Percentiles rank a stretch among this genome's conserved stretches.
These are phyloP conservation scores for Dictyostelium capitatum DNA, from an alignment of 78 protist genomes.

Conservation along the genomic window DNA sequence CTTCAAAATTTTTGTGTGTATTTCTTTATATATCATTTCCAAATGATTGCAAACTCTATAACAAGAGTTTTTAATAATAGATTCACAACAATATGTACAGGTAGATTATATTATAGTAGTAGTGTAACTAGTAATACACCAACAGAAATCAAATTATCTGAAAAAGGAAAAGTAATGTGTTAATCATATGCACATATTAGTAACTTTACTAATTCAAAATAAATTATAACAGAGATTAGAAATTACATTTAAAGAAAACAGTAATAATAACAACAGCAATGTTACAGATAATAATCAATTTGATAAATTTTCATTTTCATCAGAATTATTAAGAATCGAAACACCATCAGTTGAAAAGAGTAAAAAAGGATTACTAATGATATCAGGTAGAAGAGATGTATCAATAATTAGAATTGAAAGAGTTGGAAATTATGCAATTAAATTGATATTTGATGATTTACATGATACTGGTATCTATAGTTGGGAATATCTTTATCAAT, in stretches of 20 bases:
- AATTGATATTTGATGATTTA: conserved; percentile 50
- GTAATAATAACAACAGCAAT: not conserved
- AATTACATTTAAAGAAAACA: not conserved
- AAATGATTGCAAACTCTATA: conserved; percentile 2
- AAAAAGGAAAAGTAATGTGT: conserved; percentile 21
- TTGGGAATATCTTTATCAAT: conserved; percentile 29
- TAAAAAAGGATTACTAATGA: not conserved
- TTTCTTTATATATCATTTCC: not conserved
- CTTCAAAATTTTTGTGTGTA: not conserved
- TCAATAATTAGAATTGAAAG: conserved; percentile 25
- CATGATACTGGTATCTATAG: conserved; percentile 65
- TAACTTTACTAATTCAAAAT: not conserved
- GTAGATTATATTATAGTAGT: too few species aligned
- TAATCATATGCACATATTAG: not conserved
- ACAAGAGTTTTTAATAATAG: not conserved
- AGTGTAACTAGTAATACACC: too few species aligned
- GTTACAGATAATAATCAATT: not conserved
- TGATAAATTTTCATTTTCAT: conserved; percentile 30
- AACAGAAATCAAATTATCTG: conserved; percentile 27
- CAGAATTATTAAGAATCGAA: conserved; percentile 48
- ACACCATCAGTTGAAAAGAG: conserved; percentile 42
- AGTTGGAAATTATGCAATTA: conserved; percentile 72
- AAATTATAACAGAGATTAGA: not conserved
- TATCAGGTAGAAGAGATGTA: conserved; percentile 59
- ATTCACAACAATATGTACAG: too few species aligned